Conservation (phyloP, 2,329 filamentous ascomycete species). For the Calcarisporium arbuscula region DNA sequence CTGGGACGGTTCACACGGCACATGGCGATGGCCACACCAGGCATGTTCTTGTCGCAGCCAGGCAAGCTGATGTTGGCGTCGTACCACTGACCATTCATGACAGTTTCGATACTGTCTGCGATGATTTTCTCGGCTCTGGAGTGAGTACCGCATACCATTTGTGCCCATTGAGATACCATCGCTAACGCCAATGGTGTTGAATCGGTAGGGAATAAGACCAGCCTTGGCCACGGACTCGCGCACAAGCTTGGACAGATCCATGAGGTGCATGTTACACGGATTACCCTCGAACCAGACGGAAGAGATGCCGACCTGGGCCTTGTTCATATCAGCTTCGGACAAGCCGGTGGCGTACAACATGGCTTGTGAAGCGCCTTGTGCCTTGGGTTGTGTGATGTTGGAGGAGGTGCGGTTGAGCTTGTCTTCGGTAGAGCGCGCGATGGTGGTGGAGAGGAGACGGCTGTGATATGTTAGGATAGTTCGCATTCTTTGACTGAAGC, state of each 20-base stretch:
- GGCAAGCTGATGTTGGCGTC: conserved; percentile 95
- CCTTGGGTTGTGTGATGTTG: conserved; percentile 91
- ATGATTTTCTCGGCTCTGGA: conserved; percentile 96
- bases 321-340: conserved; percentile 80
- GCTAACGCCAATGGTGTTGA: conserved; percentile 98
- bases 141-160: conserved; percentile 88
- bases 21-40: conserved; percentile 87
- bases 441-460: conserved; percentile 45
- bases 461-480: no score
- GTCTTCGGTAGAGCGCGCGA: conserved; percentile 41
- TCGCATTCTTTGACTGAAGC: no score
- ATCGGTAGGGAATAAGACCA: conserved; percentile 86
- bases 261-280: conserved; percentile 97
- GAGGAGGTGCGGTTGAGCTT: conserved; percentile 79
- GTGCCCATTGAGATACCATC: conserved; percentile 99
- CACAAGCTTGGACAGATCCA: conserved; percentile 79
- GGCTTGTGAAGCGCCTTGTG: conserved; percentile 95
- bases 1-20: conserved; percentile 88
- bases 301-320: conserved; percentile 95
- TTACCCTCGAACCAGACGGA: conserved; percentile 98
- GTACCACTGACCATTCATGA: conserved; percentile 99
- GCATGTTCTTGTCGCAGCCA: conserved; percentile 99
- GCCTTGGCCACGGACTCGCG: conserved; percentile 56
- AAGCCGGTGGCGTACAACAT: conserved; percentile 98
- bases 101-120: conserved; percentile 96